Conservation (phyloP, 768 basidiomycete species). For the Cytidiella melzeri region DNA sequence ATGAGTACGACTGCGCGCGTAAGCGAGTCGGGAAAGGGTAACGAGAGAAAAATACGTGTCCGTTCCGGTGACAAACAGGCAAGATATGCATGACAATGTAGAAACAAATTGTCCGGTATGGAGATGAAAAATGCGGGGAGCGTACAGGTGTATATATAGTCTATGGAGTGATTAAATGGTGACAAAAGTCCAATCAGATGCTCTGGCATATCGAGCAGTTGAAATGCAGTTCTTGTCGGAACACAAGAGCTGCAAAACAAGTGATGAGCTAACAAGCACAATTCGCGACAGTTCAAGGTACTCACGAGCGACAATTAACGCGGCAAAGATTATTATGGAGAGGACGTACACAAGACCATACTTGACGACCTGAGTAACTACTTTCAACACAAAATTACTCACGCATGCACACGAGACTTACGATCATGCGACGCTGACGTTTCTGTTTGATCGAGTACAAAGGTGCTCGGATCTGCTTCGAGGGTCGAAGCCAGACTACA, state of each 20-base stretch:
- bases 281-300: slow-evolving; percentile 10
- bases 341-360: slow-evolving; percentile 75
- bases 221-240: slow-evolving; percentile 21
- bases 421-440: slow-evolving; percentile 85
- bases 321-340: slow-evolving; percentile 63
- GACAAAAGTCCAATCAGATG: slow-evolving; percentile 19
- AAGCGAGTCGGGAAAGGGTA: neutral
- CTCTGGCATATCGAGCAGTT: slow-evolving; percentile 24
- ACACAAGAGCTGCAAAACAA: slow-evolving; percentile 18
- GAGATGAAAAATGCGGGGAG: slow-evolving; percentile 7
- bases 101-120: slow-evolving; percentile 6
- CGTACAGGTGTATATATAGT: slow-evolving; percentile 19
- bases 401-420: slow-evolving; percentile 33
- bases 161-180: slow-evolving; percentile 12
- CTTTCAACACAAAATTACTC: slow-evolving; percentile 11
- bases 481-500: slow-evolving; percentile 90
- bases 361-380: slow-evolving; percentile 57
- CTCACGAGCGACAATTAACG: slow-evolving; percentile 76
- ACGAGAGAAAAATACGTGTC: slow-evolving; percentile 7
- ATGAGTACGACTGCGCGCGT: slow-evolving; percentile 20
- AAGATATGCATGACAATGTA: slow-evolving; percentile 11
- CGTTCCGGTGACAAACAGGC: slow-evolving; percentile 7
- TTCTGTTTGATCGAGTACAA: slow-evolving; percentile 88
- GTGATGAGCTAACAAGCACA: neutral
- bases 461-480: slow-evolving; percentile 89